Evolutionary conservation across 169 alveolate species (phyloP), one percentile per base, ranked within the genome.

Genomic region (Plasmodium sp.): DNA sequence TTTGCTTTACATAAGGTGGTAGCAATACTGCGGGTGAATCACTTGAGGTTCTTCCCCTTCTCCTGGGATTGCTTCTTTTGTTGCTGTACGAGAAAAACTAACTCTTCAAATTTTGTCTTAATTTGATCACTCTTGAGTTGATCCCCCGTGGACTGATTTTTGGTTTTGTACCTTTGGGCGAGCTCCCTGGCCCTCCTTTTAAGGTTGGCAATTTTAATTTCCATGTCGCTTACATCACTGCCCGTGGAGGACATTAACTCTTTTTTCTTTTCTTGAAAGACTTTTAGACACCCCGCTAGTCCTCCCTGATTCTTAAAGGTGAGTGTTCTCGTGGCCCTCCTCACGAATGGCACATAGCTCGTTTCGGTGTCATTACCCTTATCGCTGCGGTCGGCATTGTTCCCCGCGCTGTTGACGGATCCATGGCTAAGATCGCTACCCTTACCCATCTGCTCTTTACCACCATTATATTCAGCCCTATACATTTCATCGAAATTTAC

Each of bases 171-270:
- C 82, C 92, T 75, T 92, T 82, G 34, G 12, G 95, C 95, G 34
- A 92, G 67, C 75, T 92, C 95, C 56, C 95, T 92, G 41, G 95
- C 95, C 79, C 95, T 92, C 74, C 95, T 92, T 73, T 82, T 92
- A 71, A 92, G 81, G 45, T 92, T 92, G 6, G 95, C 95, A 51
- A 92, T 92, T 92, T 82, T 92, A 48, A 92, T 92, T 48, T 92
- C 95, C 34, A 92, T 79, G 58, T 92, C 95, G 62, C 45, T 83
- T 81, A 82, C 92, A n/a, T 56, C 91, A 71, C 83, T 92, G 7
- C 80, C 10, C 51, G 92, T 6, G 27, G 95, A 81, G 5, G 84
- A 43, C 81, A 92, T 67, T 82, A 92, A 43, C 77, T 92, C 95
- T 71, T 92, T 71, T 82, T 92, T 92, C 81, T 92, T 92, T 73